Conservation (phyloP, 2,329 filamentous ascomycete species). For the Claviceps capensis region DNA sequence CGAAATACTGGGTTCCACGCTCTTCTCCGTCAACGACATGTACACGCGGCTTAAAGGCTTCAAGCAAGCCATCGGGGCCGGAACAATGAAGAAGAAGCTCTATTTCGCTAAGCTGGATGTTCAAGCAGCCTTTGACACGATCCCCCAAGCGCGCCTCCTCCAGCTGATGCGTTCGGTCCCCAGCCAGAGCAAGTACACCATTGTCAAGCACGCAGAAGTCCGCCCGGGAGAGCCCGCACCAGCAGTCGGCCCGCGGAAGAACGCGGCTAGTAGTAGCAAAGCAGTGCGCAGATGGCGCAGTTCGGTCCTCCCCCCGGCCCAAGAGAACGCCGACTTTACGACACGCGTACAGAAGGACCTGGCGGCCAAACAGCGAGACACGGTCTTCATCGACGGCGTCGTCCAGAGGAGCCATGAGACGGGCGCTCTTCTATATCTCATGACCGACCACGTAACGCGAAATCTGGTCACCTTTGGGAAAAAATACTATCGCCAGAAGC, state of each 20-base stretch:
- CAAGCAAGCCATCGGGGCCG: constrained; percentile 33
- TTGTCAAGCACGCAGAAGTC: constrained; percentile 64
- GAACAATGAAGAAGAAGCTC: constrained; percentile 25
- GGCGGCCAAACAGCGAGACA: constrained; percentile 41
- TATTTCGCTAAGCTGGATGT: constrained; percentile 94
- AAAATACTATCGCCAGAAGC: constrained; percentile 74
- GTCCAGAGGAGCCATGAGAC: constrained; percentile 43
- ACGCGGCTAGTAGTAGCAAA: constrained; percentile 16
- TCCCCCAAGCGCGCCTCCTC: constrained; percentile 67
- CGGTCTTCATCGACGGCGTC: constrained; percentile 63
- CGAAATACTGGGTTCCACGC: constrained; percentile 55
- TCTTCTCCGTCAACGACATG: constrained; percentile 73
- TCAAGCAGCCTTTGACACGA: constrained; percentile 84
- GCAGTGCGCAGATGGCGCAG: constrained; percentile 37
- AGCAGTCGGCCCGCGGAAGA: constrained; percentile 7
- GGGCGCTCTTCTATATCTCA: constrained; percentile 50
- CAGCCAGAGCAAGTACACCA: constrained; percentile 48
- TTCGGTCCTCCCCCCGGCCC: constrained; percentile 30
- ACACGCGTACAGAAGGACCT: constrained; percentile 27
- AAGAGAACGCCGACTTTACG: constrained; percentile 27
- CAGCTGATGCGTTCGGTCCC: constrained; percentile 47
- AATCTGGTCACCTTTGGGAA: constrained; percentile 85
- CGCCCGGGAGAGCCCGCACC: constrained; percentile 28
- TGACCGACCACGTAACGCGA: constrained; percentile 65
- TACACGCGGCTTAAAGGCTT: constrained; percentile 61